Evolutionary conservation across 2,329 filamentous ascomycete genomes (phyloP), one percentile per base, ranked within the genome.

Genomic region (Diaporthe helianthi): DNA sequence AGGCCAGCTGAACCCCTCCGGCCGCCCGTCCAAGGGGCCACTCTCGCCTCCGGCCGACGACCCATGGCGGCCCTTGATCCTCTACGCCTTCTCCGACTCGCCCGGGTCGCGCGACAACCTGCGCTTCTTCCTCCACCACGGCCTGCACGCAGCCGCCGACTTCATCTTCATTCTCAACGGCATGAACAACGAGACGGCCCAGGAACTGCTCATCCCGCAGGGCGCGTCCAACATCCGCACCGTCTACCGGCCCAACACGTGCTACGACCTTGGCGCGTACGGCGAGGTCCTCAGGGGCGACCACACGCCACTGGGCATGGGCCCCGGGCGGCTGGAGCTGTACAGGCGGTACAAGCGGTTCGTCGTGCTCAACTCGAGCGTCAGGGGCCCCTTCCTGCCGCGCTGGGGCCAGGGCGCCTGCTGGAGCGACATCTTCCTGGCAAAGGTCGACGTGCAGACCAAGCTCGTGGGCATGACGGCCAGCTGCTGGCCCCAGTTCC

Each of bases 91-190:
- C 71, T 74, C 76, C 33, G 79, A 82, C 69, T 78, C 78, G n/a
- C 73, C 72, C 1, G 68, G 68, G 41, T 75, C 75, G 31, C 77
- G 75, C 41, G 71, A 74, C 53, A 81, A 81, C 73, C 71, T 81
- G 26, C 49, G 74, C 12, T 81, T 77, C 72, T 81, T 81, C 72
- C 67, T 81, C 13, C 66, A 72, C 38, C 76, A 81, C 61, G 80
- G 78, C 38, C 73, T 82, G 2, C 79, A 81, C 71, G 75, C 69
- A 36, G 75, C 72, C 0, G 80, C 79, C 55, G 80, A 81, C 72
- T 81, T 81, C 71, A 72, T 81, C 70, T 81, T 81, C 72, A 78
- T 81, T 67, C 72, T 81, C 58, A 79, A 81, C 60, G 80, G 80
- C 46, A 72, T 76, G 51, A 76, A 76, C 36, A 73, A 76, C 54